Evolutionary conservation across 2,329 filamentous ascomycete species (phyloP).

Genomic region (Thelonectria olida): DNA sequence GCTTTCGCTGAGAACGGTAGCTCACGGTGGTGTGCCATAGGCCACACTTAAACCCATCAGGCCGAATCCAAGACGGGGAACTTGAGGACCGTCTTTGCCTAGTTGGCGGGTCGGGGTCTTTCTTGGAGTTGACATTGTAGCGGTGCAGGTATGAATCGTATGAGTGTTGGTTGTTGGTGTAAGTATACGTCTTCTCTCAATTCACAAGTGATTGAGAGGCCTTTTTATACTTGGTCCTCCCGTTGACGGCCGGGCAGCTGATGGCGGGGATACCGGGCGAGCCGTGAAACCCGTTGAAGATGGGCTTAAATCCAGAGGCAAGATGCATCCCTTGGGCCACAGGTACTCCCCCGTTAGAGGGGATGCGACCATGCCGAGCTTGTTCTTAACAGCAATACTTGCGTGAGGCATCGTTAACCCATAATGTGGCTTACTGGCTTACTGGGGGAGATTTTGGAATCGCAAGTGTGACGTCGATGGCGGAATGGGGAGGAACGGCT

Average conservation of each 20-base stretch:
- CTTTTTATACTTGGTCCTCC: background rate
- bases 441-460: too few relatives aligned
- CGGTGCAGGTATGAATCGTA: background rate
- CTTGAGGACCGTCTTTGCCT: constrained; percentile 4
- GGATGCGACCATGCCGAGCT: background rate
- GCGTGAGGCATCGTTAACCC: background rate
- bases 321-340: background rate
- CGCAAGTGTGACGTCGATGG: background rate
- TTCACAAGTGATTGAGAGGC: background rate
- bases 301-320: background rate
- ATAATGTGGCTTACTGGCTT: background rate
- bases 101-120: constrained; percentile 5
- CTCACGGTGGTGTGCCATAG: constrained; percentile 5
- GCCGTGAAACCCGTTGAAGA: background rate
- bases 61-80: constrained; percentile 10
- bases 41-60: constrained; percentile 29
- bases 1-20: background rate
- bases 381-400: background rate
- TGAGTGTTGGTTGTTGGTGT: background rate
- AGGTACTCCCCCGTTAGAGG: background rate
- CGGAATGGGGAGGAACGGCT: background rate
- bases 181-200: background rate
- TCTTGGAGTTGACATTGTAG: background rate
- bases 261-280: background rate
- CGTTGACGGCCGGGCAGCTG: background rate